Evolutionary conservation across 768 basidiomycete species (phyloP), one percentile per base, ranked within the genome.

Genomic region (Leccinum imitatum): DNA sequence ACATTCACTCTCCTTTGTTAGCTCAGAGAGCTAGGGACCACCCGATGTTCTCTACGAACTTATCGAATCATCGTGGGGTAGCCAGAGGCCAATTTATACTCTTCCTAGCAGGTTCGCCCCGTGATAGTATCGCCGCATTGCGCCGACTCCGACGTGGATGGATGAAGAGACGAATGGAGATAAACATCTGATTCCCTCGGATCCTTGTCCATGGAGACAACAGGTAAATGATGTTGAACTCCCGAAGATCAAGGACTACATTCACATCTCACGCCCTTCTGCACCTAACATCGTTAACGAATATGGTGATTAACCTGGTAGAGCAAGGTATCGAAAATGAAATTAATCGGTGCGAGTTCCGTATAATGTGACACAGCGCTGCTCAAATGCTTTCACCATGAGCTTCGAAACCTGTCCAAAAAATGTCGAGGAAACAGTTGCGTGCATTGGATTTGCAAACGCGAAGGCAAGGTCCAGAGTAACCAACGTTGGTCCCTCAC

Each of bases 301-400:
- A 23, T 44, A 19, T 30, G 21, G 5, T 37, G 27, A 46, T 41
- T 17, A 21, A 21, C 19, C 25, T 27, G 25, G 15, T 19, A 46
- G 15, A 41, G 21, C 25, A 47, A 37, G 8, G 46, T 50, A 54
- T 44, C 27, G 27, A 51, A 25, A 37, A 67, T 56, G 27, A 51
- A 25, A 44, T 68, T 56, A 73, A 59, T 59, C 44, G 6, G 62
- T 63, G 27, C 78, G 74, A 19, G 70, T 71, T 5, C 91, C 90
- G 67, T 94, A 95, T 6, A 96, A 78, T 54, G 81, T 77, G 57
- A 79, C 50, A 72, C 93, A 96, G 27, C 95, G 83, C 63, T 88
- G 81, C 76, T 98, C 95, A 66, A 99, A 99, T 1, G 95, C 95
- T 56, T 87, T 78, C 23, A 98, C 87, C 93, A 97, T 98, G 75